A percentile compares a stretch with the other conserved stretches of the same genome.
phyloP scores from a whole-genome alignment of 225 moss, liverwort and hornwort genomes.

The Pseudisothecium myosuroides region DNA sequence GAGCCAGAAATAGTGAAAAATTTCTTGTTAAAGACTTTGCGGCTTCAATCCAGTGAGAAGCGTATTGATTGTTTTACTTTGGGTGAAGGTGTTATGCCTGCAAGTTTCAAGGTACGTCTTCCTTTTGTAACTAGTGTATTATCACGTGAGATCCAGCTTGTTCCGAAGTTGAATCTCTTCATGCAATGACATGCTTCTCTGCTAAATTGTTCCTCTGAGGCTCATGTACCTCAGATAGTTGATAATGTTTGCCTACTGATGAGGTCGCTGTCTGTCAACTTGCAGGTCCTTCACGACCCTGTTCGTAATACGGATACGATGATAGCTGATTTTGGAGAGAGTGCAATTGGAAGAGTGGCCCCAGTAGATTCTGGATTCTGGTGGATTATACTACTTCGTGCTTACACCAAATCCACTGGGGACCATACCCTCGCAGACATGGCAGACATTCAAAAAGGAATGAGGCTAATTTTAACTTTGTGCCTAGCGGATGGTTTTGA shows the following conservation, averaged over 20 bases:
- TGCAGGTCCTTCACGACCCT: slow-evolving; percentile 75
- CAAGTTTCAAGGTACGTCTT: slow-evolving; percentile 70
- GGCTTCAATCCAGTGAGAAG: slow-evolving; percentile 83
- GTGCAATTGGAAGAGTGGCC: slow-evolving; percentile 93
- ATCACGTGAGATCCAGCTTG: not conserved
- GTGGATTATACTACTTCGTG: slow-evolving; percentile 96
- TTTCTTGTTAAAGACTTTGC: slow-evolving; percentile 77
- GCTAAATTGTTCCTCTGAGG: not conserved
- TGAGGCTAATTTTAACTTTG: slow-evolving; percentile 70
- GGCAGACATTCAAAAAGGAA: slow-evolving; percentile 75
- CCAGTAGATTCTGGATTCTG: slow-evolving; percentile 97
- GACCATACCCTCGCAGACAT: slow-evolving; percentile 81
- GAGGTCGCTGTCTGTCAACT: not conserved
- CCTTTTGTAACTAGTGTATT: not conserved
- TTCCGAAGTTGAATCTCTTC: not conserved
- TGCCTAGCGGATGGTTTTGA: slow-evolving; percentile 95
- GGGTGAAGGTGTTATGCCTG: slow-evolving; percentile 96
- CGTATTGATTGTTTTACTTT: slow-evolving; percentile 92
- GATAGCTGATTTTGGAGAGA: slow-evolving; percentile 96
- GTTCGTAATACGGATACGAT: slow-evolving; percentile 81
- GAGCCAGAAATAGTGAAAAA: slow-evolving; percentile 89
- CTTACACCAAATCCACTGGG: slow-evolving; percentile 89
- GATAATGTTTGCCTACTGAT: not conserved
- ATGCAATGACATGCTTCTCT: not conserved
- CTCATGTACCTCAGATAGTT: not conserved